A percentile compares a stretch with the other conserved stretches of the same genome.
Evolutionary conservation across 1,284 basidiomycete genomes (phyloP).

Genomic region (Malassezia sympodialis): DNA sequence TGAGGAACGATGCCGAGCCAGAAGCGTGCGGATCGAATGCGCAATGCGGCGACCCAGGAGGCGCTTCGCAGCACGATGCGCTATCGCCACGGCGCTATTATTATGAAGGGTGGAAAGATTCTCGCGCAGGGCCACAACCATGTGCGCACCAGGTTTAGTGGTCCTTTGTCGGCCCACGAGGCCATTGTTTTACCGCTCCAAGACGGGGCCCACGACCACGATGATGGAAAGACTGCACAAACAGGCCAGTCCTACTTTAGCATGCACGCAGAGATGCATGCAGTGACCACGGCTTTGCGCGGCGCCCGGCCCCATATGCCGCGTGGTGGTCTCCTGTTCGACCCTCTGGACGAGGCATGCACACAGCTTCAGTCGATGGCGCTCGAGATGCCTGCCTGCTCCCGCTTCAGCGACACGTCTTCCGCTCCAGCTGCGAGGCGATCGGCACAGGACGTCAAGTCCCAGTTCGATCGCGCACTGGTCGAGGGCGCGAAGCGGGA

Average conservation of each 20-base stretch:
- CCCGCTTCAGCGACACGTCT: slow-evolving; percentile 19
- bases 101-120: slow-evolving; percentile 24
- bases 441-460: slow-evolving; percentile 1
- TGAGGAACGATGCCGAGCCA: slow-evolving; percentile 13
- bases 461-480: slow-evolving; percentile 17
- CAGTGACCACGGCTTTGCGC: slow-evolving; percentile 15
- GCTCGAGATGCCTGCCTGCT: slow-evolving; percentile 6
- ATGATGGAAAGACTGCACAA: background rate
- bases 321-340: slow-evolving; percentile 10
- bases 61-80: slow-evolving; percentile 20
- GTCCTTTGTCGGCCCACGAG: slow-evolving; percentile 13
- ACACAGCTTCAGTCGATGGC: slow-evolving; percentile 2
- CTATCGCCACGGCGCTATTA: slow-evolving; percentile 20
- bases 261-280: slow-evolving; percentile 25
- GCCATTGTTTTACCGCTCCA: slow-evolving; percentile 5
- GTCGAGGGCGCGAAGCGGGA: slow-evolving; percentile 22
- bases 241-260: slow-evolving; percentile 16
- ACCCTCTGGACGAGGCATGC: slow-evolving; percentile 1
- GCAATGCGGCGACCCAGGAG: slow-evolving; percentile 21
- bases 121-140: slow-evolving; percentile 20
- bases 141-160: slow-evolving; percentile 20
- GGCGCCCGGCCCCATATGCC: slow-evolving; percentile 17
- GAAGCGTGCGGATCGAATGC: slow-evolving; percentile 19
- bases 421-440: background rate
- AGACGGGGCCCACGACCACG: background rate